Percentiles rank a stretch among this genome's conserved stretches.
These are phyloP conservation scores for Pseudoscleropodium purum DNA, from an alignment of 225 moss, liverwort and hornwort genomes.

Conservation along the genomic window DNA sequence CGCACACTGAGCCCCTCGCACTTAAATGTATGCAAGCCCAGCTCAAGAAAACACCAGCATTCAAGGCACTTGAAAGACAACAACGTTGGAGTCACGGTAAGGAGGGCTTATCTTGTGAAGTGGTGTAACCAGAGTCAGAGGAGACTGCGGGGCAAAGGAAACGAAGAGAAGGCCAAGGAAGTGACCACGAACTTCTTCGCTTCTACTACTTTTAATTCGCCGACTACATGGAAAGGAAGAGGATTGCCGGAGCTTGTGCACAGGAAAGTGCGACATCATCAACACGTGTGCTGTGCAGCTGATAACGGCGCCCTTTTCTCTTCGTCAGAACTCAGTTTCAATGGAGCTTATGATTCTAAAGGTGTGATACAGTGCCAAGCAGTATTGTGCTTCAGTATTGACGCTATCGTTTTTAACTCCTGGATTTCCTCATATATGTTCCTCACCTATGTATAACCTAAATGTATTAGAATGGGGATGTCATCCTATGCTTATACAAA, in stretches of 20 bases:
- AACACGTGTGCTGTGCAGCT: constrained; percentile 33
- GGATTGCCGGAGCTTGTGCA: constrained; percentile 28
- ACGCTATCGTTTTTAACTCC: background rate
- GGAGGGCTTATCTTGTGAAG: constrained; percentile 40
- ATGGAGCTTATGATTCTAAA: constrained; percentile 53
- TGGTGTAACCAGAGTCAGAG: constrained; percentile 36
- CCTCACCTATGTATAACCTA: background rate
- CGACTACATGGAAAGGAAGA: constrained; percentile 38
- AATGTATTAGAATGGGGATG: background rate
- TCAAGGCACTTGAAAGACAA: constrained; percentile 22
- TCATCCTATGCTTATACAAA: background rate
- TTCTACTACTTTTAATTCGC: constrained; percentile 14
- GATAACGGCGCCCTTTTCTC: constrained; percentile 48
- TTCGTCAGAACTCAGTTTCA: constrained; percentile 21
- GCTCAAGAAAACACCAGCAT: constrained; percentile 31
- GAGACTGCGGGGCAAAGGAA: constrained; percentile 11
- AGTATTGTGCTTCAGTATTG: background rate
- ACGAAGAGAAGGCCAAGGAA: constrained; percentile 3
- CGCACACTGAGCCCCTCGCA: constrained; percentile 20
- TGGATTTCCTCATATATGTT: background rate
- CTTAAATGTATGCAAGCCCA: background rate
- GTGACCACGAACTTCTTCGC: background rate
- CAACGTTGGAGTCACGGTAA: constrained; percentile 29
- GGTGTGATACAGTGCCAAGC: constrained; percentile 13
- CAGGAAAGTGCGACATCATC: constrained; percentile 30